Percentiles rank a stretch among this genome's conserved stretches.
Conservation (phyloP, 2,329 filamentous ascomycete species). For the Cercospora beticola region DNA sequence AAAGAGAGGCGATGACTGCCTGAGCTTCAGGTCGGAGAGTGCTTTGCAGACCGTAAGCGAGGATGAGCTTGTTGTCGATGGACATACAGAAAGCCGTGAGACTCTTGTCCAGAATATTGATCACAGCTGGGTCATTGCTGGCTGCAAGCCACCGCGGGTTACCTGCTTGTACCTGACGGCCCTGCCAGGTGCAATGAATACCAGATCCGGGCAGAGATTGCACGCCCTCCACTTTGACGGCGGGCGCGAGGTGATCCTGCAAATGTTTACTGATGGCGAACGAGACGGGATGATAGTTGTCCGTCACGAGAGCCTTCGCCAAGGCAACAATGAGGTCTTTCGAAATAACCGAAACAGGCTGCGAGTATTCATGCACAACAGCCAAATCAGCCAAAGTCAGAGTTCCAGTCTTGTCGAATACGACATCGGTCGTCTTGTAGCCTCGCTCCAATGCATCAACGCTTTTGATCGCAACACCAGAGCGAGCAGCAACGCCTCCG, state of each 20-base stretch:
- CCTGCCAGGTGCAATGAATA: neutral
- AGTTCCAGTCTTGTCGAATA: conserved; percentile 82
- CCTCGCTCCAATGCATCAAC: conserved; percentile 64
- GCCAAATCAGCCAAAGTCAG: conserved; percentile 59
- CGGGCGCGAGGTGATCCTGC: neutral
- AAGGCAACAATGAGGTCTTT: neutral
- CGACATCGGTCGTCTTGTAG: conserved; percentile 61
- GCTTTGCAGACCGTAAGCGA: neutral
- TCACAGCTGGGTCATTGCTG: neutral
- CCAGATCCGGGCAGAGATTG: neutral
- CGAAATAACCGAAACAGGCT: neutral
- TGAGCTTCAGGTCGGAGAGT: neutral
- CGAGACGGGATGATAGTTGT: neutral
- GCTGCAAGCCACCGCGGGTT: neutral
- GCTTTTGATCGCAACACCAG: conserved; percentile 69
- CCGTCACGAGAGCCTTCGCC: neutral
- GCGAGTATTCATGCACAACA: conserved; percentile 37
- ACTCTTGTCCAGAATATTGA: neutral
- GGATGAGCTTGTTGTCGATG: neutral
- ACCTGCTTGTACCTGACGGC: neutral
- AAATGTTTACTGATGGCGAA: neutral
- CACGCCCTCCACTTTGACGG: neutral
- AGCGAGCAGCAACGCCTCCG: conserved; percentile 63
- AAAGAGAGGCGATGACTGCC: neutral
- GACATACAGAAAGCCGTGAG: neutral